Conservation (phyloP, 2,329 filamentous ascomycete species). For the Bretziella fagacearum region DNA sequence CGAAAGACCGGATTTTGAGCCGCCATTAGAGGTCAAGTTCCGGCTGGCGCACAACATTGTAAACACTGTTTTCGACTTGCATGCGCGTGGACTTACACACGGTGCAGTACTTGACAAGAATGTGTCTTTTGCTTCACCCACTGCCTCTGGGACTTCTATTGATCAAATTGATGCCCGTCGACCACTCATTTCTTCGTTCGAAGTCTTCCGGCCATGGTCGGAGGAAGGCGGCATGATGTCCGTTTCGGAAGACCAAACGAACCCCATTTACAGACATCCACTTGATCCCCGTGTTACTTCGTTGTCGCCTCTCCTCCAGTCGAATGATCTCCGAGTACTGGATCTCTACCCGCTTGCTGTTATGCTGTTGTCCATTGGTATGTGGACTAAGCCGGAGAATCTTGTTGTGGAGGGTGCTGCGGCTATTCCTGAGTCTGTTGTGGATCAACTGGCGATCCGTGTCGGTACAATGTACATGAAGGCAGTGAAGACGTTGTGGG, state of each 20-base stretch:
- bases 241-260: conserved; percentile 18
- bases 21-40: conserved; percentile 59
- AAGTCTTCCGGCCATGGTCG: conserved; percentile 37
- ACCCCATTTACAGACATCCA: conserved; percentile 46
- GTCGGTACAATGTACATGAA: conserved; percentile 63
- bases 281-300: conserved; percentile 38
- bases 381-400: conserved; percentile 52
- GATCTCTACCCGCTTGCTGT: conserved; percentile 61
- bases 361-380: conserved; percentile 54
- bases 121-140: conserved; percentile 44
- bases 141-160: conserved; percentile 26
- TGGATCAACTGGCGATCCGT: conserved; percentile 46
- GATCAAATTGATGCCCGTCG: conserved; percentile 44
- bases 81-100: conserved; percentile 51
- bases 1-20: conserved; percentile 36
- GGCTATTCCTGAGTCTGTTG: conserved; percentile 28
- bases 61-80: conserved; percentile 57
- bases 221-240: conserved; percentile 25
- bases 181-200: conserved; percentile 56
- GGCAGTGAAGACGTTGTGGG: conserved; percentile 55
- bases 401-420: conserved; percentile 26
- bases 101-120: conserved; percentile 52
- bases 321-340: conserved; percentile 38
- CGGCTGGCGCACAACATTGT: conserved; percentile 55
- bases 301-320: conserved; percentile 30